Base-by-base conservation (phyloP, 2,329 filamentous ascomycete species). In the Hysterium pulicare region DNA sequence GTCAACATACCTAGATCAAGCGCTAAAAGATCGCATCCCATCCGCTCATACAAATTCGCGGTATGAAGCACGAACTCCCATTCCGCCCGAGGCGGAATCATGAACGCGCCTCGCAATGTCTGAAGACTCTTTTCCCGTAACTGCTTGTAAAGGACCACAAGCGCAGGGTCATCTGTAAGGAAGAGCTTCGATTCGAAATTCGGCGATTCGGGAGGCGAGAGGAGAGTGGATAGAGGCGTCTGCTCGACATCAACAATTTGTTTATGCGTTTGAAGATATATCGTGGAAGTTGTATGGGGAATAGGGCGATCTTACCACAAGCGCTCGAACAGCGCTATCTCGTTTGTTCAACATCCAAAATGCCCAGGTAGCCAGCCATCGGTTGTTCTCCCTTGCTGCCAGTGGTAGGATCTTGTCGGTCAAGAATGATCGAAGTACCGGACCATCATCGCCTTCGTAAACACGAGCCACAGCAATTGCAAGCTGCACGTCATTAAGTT, bases 311-410 rank as follows among this genome's bases (percentile, higher is more conserved):
- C 83, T 73, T 69, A 89, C 85, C 53, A 95, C 85, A 3, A 98
- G 73, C 5, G 86, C 82, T 40, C 87, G 81, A 5, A 96, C 89
- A 5, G 91, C 87, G 74, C 90, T 86, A 52, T 94, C 87, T 46
- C 84, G 81, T 48, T 86, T 79, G 28, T 82, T 82, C 4, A 97
- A 75, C 77, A 95, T 87, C 85, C 89, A 95, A 61, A 95, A 95
- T 2, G 88, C 87, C 93, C 93, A 98, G 0, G 87, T 93, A 9
- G 90, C 87, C 45, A 95, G 79, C 91, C 93, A 98, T 44, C 91
- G 79, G 59, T 98, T 91, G 2, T 89, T 89, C 49, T 91, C 83
- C 31, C 82, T 77, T 0, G 86, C 82, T 15, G 93, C 93, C 48
- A 87, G 70, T 0, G 83, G 79, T 0, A 97, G 73, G 2, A 97